Conservation (phyloP, 768 basidiomycete species). For the Lactarius vividus region DNA sequence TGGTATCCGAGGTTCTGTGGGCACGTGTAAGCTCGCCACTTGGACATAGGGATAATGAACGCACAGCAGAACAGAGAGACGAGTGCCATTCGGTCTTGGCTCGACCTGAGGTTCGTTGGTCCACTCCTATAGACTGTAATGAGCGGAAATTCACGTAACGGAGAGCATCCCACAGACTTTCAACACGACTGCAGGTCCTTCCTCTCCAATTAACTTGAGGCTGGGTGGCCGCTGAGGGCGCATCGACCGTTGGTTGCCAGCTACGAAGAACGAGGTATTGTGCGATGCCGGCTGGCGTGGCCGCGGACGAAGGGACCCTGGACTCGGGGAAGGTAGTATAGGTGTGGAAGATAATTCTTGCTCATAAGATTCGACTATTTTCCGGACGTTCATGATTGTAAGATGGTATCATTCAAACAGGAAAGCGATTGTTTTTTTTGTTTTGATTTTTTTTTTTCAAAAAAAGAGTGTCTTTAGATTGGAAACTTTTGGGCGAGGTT, state of each 20-base stretch:
- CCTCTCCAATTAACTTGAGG: constrained; percentile 17
- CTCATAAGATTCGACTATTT: constrained; percentile 20
- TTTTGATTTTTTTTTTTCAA: background rate
- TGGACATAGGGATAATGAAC: background rate
- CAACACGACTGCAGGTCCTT: constrained; percentile 4
- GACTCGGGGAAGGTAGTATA: background rate
- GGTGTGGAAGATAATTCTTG: background rate
- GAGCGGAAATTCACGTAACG: background rate
- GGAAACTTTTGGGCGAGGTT: background rate
- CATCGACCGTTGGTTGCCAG: constrained; percentile 1
- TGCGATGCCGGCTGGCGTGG: background rate
- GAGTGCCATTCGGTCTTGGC: background rate
- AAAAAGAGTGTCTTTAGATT: background rate
- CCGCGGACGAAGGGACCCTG: background rate
- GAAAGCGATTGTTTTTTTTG: background rate
- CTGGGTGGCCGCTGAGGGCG: constrained; percentile 11
- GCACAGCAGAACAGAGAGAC: constrained; percentile 15
- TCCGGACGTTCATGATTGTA: constrained; percentile 20
- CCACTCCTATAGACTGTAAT: constrained; percentile 8
- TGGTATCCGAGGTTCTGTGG: constrained; percentile 10
- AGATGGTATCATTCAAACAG: constrained; percentile 10
- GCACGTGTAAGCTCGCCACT: background rate
- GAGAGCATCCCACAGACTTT: constrained; percentile 6
- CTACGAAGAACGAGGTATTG: background rate
- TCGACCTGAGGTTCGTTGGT: constrained; percentile 14